These are phyloP conservation scores for Hyparrhenia diplandra DNA, from an alignment of 176 grass and related monocot species.

Conservation along the genomic window DNA sequence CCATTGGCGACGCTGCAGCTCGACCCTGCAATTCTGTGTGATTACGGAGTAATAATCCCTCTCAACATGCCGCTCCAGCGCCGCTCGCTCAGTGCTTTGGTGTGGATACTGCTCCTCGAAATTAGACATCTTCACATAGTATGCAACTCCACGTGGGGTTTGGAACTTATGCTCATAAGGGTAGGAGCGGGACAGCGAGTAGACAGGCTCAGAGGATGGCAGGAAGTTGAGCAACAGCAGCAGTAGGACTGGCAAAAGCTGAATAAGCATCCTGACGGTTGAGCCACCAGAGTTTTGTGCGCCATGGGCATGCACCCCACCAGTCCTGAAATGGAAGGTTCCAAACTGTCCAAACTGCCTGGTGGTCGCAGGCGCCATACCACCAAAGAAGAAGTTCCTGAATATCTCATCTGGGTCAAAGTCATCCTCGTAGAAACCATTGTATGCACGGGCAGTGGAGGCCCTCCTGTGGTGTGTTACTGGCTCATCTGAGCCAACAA, in stretches of 20 bases:
- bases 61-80: slow-evolving; percentile 70
- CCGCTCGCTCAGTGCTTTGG: slow-evolving; percentile 51
- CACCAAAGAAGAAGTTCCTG: slow-evolving; percentile 93
- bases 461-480: slow-evolving; percentile 47
- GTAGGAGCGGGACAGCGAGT: slow-evolving; percentile 51
- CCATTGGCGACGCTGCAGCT: slow-evolving; percentile 91
- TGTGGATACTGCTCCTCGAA: slow-evolving; percentile 90
- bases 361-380: slow-evolving; percentile 61
- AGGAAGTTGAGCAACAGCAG: slow-evolving; percentile 78
- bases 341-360: slow-evolving; percentile 66
- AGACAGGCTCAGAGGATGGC: slow-evolving; percentile 77
- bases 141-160: slow-evolving; percentile 56
- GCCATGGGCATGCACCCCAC: slow-evolving; percentile 35
- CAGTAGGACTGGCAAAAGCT: slow-evolving; percentile 74
- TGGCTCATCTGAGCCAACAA: slow-evolving; percentile 71
- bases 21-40: slow-evolving; percentile 70
- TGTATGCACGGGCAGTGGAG: slow-evolving; percentile 31
- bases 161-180: slow-evolving; percentile 71
- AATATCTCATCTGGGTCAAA: slow-evolving; percentile 97
- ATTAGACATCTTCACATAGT: slow-evolving; percentile 73
- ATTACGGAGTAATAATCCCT: slow-evolving; percentile 71
- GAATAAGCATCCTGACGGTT: slow-evolving; percentile 65
- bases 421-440: slow-evolving; percentile 69
- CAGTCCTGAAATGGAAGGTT: slow-evolving; percentile 73
- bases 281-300: slow-evolving; percentile 46